Evolutionary conservation across 257 asterid species (phyloP).

Genomic region (Salvia hispanica): DNA sequence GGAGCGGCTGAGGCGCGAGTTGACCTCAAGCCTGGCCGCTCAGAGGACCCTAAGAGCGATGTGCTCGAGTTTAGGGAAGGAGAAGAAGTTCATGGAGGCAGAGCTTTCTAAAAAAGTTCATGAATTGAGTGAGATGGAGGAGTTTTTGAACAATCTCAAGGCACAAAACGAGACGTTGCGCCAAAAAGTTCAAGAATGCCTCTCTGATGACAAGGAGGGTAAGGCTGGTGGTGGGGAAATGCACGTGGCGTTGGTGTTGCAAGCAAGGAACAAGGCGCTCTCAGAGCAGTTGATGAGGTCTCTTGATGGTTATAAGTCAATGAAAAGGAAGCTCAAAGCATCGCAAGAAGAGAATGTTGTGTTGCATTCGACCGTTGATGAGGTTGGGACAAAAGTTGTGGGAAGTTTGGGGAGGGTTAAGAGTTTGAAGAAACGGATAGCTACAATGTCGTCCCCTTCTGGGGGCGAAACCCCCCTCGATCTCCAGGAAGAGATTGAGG

Average conservation of each 20-base stretch:
- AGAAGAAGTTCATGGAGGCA: slow-evolving; percentile 67
- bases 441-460: background rate
- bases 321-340: slow-evolving; percentile 57
- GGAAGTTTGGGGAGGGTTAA: slow-evolving; percentile 45
- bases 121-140: slow-evolving; percentile 65
- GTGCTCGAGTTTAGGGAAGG: slow-evolving; percentile 77
- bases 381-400: slow-evolving; percentile 46
- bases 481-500: slow-evolving; percentile 45
- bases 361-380: slow-evolving; percentile 47
- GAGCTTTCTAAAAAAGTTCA: slow-evolving; percentile 65
- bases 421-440: slow-evolving; percentile 40
- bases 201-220: slow-evolving; percentile 38
- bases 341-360: slow-evolving; percentile 46
- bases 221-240: slow-evolving; percentile 26
- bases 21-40: slow-evolving; percentile 55
- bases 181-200: slow-evolving; percentile 46
- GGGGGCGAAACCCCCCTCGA: slow-evolving; percentile 30
- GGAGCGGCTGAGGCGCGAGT: slow-evolving; percentile 53
- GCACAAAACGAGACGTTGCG: slow-evolving; percentile 53
- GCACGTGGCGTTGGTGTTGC: slow-evolving; percentile 43
- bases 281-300: slow-evolving; percentile 59
- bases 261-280: slow-evolving; percentile 56
- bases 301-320: slow-evolving; percentile 53
- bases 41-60: slow-evolving; percentile 59
- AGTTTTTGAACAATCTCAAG: slow-evolving; percentile 53